Percentiles rank a stretch among this genome's conserved stretches.
phyloP scores from a whole-genome alignment of 169 alveolate species.

The Plasmodium berghei region DNA sequence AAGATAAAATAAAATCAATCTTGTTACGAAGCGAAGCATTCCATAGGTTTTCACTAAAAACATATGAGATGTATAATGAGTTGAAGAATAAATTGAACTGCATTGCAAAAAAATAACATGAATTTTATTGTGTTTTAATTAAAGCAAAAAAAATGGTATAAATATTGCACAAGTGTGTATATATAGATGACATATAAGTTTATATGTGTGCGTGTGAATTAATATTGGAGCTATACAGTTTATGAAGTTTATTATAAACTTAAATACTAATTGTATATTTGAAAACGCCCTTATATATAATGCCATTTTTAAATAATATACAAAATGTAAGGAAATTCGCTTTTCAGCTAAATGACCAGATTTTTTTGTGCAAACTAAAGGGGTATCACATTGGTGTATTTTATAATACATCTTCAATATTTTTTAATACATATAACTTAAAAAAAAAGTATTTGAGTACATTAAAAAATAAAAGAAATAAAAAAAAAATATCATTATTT shows the following conservation, averaged over 20 bases:
- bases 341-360: constrained; percentile 5
- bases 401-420: background rate
- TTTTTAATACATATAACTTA: background rate
- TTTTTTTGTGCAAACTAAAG: background rate
- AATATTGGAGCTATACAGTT: too few relatives aligned
- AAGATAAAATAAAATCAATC: constrained; percentile 64
- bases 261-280: background rate
- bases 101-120: constrained; percentile 27
- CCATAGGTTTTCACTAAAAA: constrained; percentile 64
- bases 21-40: constrained; percentile 65
- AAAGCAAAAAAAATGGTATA: background rate
- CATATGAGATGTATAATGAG: constrained; percentile 63
- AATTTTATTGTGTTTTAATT: background rate
- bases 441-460: constrained; percentile 19
- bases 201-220: too few relatives aligned
- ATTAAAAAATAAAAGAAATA: constrained; percentile 5
- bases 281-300: constrained; percentile 4
- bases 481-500: constrained; percentile 8
- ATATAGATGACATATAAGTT: too few relatives aligned
- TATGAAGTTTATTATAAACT: too few relatives aligned
- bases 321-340: constrained; percentile 26
- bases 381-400: constrained; percentile 2
- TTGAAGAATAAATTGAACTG: constrained; percentile 47
- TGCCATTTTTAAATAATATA: constrained; percentile 66
- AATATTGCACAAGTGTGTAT: background rate